These are phyloP conservation scores for Magnusiomyces clavatus DNA, from an alignment of 1,139 yeast species.

Conservation along the genomic window DNA sequence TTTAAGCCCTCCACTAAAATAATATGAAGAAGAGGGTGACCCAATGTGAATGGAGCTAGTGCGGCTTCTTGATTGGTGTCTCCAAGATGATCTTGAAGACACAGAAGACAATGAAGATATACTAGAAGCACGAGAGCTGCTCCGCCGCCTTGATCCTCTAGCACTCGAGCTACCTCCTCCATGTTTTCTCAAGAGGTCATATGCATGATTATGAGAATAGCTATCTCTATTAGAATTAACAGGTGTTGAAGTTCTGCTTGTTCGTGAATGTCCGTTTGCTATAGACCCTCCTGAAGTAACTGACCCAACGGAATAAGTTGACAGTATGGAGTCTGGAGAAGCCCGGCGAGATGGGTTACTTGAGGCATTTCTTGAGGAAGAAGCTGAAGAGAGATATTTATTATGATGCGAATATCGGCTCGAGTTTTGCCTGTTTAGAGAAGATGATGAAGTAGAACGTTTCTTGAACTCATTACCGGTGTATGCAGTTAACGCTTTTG, in stretches of 20 bases:
- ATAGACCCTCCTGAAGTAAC: neutral
- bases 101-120: neutral
- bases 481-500: too few species aligned
- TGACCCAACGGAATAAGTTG: neutral
- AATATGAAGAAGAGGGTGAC: neutral
- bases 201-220: neutral
- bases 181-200: neutral
- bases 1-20: neutral
- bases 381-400: conserved; percentile 11
- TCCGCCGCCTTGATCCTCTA: neutral
- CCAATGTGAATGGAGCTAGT: neutral
- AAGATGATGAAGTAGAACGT: neutral
- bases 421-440: neutral
- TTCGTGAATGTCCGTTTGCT: neutral
- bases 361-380: conserved; percentile 6
- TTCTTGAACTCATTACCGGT: conserved; percentile 14
- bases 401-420: conserved; percentile 1
- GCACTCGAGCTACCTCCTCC: neutral
- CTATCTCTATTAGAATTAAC: neutral
- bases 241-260: neutral
- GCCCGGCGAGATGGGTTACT: conserved; percentile 4
- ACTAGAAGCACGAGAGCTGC: neutral
- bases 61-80: neutral
- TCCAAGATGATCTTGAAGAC: neutral
- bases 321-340: conserved; percentile 1